Evolutionary conservation across 352 stramenopile species (phyloP).

Genomic region (Pilasporangium apinafurcum): DNA sequence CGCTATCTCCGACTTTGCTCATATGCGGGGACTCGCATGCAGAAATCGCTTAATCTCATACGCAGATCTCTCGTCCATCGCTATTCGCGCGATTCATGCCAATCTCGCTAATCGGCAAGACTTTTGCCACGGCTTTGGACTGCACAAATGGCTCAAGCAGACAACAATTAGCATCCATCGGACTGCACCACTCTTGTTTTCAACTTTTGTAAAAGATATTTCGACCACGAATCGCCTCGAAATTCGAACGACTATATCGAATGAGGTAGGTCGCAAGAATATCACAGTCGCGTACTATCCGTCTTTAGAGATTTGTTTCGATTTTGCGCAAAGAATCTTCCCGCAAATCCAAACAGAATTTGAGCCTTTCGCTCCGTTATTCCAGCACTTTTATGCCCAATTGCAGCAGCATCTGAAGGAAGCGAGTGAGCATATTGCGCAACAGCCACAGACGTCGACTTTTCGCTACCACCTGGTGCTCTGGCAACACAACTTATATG

Average conservation of each 20-base stretch:
- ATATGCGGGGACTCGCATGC: slow-evolving; percentile 30
- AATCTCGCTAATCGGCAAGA: slow-evolving; percentile 16
- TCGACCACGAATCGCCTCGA: not conserved
- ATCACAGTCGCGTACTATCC: slow-evolving; percentile 9
- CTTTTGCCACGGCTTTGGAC: slow-evolving; percentile 39
- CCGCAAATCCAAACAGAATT: not conserved
- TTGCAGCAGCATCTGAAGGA: not conserved
- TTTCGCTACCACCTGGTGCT: slow-evolving; percentile 10
- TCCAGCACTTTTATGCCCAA: slow-evolving; percentile 1
- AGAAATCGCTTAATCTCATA: slow-evolving; percentile 24
- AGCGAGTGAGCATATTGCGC: too few relatives aligned
- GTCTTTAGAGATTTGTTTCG: slow-evolving; percentile 3
- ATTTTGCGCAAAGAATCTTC: slow-evolving; percentile 3
- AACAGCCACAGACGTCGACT: too few relatives aligned
- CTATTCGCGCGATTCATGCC: slow-evolving; percentile 38
- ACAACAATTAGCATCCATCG: not conserved
- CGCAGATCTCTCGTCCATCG: slow-evolving; percentile 33
- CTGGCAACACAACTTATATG: slow-evolving; percentile 22
- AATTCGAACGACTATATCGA: not conserved
- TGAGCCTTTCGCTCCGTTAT: not conserved
- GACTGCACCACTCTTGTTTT: not conserved
- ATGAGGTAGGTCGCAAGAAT: not conserved
- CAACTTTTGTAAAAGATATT: not conserved
- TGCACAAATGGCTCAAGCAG: slow-evolving; percentile 24
- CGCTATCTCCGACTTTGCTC: slow-evolving; percentile 30